Percentiles rank a stretch among this genome's conserved stretches.
These are phyloP conservation scores for Wickerhamiella spandovensis DNA, from an alignment of 805 yeast species.

Conservation along the genomic window DNA sequence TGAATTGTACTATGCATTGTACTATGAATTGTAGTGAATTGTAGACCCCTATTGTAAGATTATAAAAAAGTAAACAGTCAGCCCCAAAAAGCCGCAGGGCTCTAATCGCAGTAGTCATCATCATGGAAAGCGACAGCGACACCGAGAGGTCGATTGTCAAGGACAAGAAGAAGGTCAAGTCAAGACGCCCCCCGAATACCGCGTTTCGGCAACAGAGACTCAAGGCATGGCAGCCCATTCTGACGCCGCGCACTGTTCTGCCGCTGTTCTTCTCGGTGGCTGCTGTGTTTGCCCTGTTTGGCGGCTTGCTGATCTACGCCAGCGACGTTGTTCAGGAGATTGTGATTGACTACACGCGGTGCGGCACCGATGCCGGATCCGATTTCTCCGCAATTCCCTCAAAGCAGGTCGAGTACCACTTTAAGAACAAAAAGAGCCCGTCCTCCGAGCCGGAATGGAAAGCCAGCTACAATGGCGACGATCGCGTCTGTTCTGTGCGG, in stretches of 20 bases:
- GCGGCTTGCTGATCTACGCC: slow-evolving; percentile 71
- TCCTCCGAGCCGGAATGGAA: slow-evolving; percentile 52
- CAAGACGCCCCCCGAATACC: slow-evolving; percentile 31
- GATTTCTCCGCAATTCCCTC: slow-evolving; percentile 42
- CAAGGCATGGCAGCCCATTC: slow-evolving; percentile 72
- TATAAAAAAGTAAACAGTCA: no score
- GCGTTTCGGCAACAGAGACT: slow-evolving; percentile 42
- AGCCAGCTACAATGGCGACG: slow-evolving; percentile 30
- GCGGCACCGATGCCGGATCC: slow-evolving; percentile 39
- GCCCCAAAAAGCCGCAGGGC: not conserved
- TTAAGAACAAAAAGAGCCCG: slow-evolving; percentile 32
- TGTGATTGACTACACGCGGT: slow-evolving; percentile 60
- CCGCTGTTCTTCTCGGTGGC: slow-evolving; percentile 69
- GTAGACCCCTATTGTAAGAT: no score
- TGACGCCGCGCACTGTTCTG: slow-evolving; percentile 81
- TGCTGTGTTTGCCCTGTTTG: slow-evolving; percentile 77
- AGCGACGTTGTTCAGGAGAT: slow-evolving; percentile 67
- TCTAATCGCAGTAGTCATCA: not conserved
- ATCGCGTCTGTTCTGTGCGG: slow-evolving; percentile 44
- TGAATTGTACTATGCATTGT: no score
- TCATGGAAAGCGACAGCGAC: slow-evolving; percentile 26
- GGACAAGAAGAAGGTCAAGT: slow-evolving; percentile 25
- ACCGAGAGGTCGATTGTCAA: slow-evolving; percentile 18
- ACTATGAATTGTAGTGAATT: no score
- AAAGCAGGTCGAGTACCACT: slow-evolving; percentile 46